A percentile compares a stretch with the other conserved stretches of the same genome.
phyloP scores from a whole-genome alignment of 768 basidiomycete species.

The Cystobasidium onofrii region DNA sequence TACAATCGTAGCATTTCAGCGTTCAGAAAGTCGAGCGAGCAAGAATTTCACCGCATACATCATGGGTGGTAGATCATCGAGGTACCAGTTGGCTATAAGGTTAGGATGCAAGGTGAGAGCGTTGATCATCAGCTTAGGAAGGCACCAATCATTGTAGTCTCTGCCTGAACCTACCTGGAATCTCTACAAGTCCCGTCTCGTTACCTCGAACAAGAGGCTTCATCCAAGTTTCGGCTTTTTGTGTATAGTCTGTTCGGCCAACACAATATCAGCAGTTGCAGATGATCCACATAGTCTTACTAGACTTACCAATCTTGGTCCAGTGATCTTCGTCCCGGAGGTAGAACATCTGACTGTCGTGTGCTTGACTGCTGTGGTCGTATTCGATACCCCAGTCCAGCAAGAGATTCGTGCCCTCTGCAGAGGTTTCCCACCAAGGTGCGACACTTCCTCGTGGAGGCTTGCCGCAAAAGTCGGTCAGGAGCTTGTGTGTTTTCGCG shows the following conservation, averaged over 20 bases:
- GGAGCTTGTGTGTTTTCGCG: constrained; percentile 57
- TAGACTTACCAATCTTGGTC: constrained; percentile 59
- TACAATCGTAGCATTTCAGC: too few relatives aligned
- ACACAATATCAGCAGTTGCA: too few relatives aligned
- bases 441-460: constrained; percentile 61
- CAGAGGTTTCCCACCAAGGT: constrained; percentile 72
- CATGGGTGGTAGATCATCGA: too few relatives aligned
- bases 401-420: constrained; percentile 51
- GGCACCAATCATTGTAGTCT: too few relatives aligned
- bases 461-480: constrained; percentile 60
- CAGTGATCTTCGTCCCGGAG: constrained; percentile 61
- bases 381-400: constrained; percentile 68
- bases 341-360: constrained; percentile 58
- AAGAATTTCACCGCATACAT: too few relatives aligned
- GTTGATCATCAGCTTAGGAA: too few relatives aligned
- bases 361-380: constrained; percentile 56
- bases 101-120: too few relatives aligned
- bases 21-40: too few relatives aligned
- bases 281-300: too few relatives aligned
- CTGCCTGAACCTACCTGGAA: constrained; percentile 44
- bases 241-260: constrained; percentile 45
- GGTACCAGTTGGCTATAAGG: too few relatives aligned
- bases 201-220: constrained; percentile 60
- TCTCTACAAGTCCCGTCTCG: constrained; percentile 57
- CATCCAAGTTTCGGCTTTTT: constrained; percentile 63